Percentiles rank a stretch among this genome's conserved stretches.
Evolutionary conservation across 148 eudicot species (phyloP).

Genomic region (Rhododendron williamsianum): DNA sequence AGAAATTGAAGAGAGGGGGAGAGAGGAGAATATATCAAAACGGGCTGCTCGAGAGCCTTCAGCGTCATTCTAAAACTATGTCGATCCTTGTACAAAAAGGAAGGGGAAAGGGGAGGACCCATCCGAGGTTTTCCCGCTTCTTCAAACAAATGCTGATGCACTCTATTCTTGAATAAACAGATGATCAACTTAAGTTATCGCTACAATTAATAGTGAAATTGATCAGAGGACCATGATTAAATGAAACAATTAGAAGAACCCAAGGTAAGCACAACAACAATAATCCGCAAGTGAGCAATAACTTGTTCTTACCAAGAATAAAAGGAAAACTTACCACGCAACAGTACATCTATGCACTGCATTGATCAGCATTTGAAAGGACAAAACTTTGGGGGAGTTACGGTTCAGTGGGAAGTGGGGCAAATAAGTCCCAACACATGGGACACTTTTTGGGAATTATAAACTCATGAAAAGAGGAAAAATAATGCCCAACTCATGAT

Average conservation of each 20-base stretch:
- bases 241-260: not conserved
- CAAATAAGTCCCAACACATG: too few species aligned
- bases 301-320: too few species aligned
- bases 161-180: not conserved
- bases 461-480: too few species aligned
- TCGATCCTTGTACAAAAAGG: too few species aligned
- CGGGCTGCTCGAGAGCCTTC: not conserved
- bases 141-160: not conserved
- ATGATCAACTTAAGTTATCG: not conserved
- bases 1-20: not conserved
- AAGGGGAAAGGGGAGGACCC: too few species aligned
- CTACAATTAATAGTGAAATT: not conserved
- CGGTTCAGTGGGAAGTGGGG: too few species aligned
- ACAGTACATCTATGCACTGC: too few species aligned
- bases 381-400: not conserved
- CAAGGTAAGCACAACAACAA: not conserved
- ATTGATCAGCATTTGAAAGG: not conserved
- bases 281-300: not conserved
- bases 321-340: too few species aligned
- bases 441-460: too few species aligned
- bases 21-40: not conserved
- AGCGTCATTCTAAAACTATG: not conserved
- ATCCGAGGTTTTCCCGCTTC: not conserved
- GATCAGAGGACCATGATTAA: not conserved
- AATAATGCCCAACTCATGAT: too few species aligned